Base-by-base conservation (phyloP, 305 asterid genomes). In the Euphrasia arctica region DNA sequence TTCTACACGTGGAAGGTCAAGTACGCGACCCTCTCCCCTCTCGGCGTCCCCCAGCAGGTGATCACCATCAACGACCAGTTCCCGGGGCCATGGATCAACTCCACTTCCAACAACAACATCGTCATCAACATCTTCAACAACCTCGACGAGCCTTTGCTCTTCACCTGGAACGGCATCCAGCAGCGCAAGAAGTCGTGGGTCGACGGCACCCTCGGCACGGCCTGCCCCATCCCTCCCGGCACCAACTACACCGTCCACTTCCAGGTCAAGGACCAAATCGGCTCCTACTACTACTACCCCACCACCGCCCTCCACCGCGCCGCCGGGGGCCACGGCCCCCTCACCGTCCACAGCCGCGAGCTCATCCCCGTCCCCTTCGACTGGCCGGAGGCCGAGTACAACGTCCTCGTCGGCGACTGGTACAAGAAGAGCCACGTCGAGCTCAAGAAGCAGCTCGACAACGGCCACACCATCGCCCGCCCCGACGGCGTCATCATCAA, bases 241-340 rank as follows among this genome's bases (percentile, higher is more conserved):
- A 62, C 80, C 0, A 83, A 83, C 66, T 64, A 41, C 54, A 83
- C 90, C 1, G 77, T 63, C 69, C 62, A 63, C 2, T 83, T 83
- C 72, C 90, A 83, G 62, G 89, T 83, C 28, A 83, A 83, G 78
- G 89, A 83, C 59, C 89, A 83, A 27, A 83, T 83, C 2, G 86
- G 90, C 0, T 63, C 68, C 66, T 81, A 74, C 64, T 83, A 15
- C n/a, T 83, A 83, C 78, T 83, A 75, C 72, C 90, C 87, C 29
- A 58, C 78, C 63, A 81, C 83, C 47, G 62, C 77, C 60, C 66
- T 81, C 54, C 87, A 77, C 58, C 77, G 85, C 1, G 80, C 79
- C 0, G 79, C 79, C 0, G 90, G 90, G 0, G 90, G 87, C 50
- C 77, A 62, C 34, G 90, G 90, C 56, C 72, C 78, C 3, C 10